These are phyloP conservation scores for Fusarium armeniacum DNA, from an alignment of 2,329 filamentous ascomycete species.

Conservation along the genomic window DNA sequence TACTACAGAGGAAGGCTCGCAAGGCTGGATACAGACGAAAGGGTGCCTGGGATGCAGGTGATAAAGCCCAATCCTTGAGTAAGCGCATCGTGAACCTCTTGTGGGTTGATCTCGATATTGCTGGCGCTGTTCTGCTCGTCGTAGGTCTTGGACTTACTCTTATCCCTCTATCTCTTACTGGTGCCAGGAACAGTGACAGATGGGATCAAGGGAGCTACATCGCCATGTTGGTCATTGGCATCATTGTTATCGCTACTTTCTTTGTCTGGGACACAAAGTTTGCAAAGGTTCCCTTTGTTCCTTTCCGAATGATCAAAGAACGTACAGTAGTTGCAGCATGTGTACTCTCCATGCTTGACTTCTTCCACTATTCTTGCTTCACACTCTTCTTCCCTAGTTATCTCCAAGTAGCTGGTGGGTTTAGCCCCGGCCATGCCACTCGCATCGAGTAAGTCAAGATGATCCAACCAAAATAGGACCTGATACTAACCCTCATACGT, in stretches of 20 bases:
- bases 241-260: constrained; percentile 47
- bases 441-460: constrained; percentile 52
- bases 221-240: constrained; percentile 53
- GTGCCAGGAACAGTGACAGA: constrained; percentile 51
- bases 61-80: constrained; percentile 34
- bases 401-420: constrained; percentile 57
- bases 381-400: constrained; percentile 59
- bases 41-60: constrained; percentile 34
- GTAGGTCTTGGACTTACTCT: constrained; percentile 54
- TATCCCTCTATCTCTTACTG: constrained; percentile 57
- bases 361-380: constrained; percentile 57
- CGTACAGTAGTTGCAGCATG: constrained; percentile 58
- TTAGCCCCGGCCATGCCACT: constrained; percentile 54
- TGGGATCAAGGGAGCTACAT: constrained; percentile 55
- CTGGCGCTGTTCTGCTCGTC: constrained; percentile 53
- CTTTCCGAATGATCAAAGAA: constrained; percentile 57
- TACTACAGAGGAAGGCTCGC: constrained; percentile 51
- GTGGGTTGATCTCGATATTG: constrained; percentile 54
- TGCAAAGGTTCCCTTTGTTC: constrained; percentile 57
- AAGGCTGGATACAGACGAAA: constrained; percentile 41
- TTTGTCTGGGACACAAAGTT: constrained; percentile 56
- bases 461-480: rapidly evolving
- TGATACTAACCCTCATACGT: background rate
- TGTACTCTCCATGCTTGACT: constrained; percentile 55
- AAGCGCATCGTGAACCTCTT: constrained; percentile 44